Base-by-base conservation (phyloP, 176 grass and related monocot species). In the Phoenix dactylifera region DNA sequence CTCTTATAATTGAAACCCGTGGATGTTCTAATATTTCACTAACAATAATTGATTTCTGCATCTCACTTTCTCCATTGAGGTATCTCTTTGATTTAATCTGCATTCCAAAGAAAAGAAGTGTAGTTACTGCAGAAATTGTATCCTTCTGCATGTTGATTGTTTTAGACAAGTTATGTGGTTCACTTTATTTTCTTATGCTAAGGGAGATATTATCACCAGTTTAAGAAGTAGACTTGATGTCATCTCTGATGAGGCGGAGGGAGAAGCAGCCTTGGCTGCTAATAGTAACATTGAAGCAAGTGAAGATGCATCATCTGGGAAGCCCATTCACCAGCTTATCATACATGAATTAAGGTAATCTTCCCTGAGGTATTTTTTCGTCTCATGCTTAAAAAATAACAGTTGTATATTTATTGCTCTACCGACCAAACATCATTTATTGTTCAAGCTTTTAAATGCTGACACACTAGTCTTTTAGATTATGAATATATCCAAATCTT, bases 161-260 rank as follows among this genome's bases (percentile, higher is more conserved):
- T 68, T 9, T 72, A 1, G 57, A 51, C 18, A 66, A 30, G 68
- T 52, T 68, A 28, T 44, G 35, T 44, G 35, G 35, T 79, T 17
- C 49, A 50, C 15, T 14, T 67, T n/a, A 52, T 16, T 54, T 64
- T 26, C 51, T 7, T 50, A 0, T 64, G 14, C 75, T 65, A 65
- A 97, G 92, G 62, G 26, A 30, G 92, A 96, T 22, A 87, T 96
- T 55, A 60, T 88, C 54, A 56, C 67, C 39, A 88, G 83, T 73
- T 48, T 96, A 66, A 77, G 78, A 70, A 90, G 86, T 71, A 85
- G 92, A 79, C 67, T 96, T 17, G 87, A 96, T 32, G 79, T 96
- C 22, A 76, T 88, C 49, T 67, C 85, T 9, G 92, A 96, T 56
- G 83, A 96, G 54, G 75, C 63, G 66, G 87, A 96, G 67, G 83